phyloP scores from a whole-genome alignment of 352 stramenopile species.

The Phytophthora litchii region DNA sequence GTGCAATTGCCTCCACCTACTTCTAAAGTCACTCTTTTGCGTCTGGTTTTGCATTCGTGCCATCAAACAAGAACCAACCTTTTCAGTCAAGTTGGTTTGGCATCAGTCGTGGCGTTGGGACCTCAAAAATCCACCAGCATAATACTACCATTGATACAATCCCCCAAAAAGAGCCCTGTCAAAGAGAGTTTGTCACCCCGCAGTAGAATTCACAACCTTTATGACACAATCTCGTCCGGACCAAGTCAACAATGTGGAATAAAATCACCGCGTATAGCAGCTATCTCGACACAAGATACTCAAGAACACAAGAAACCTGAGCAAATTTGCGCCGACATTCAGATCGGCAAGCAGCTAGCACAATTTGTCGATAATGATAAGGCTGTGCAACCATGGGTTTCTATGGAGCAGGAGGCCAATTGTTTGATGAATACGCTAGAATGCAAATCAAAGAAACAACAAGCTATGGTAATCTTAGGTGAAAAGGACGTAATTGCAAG shows the following conservation, averaged over 20 bases:
- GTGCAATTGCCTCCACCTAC: constrained; percentile 31
- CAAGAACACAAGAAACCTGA: constrained; percentile 36
- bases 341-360: constrained; percentile 29
- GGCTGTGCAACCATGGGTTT: constrained; percentile 10
- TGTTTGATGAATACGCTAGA: constrained; percentile 1
- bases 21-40: constrained; percentile 38
- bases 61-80: constrained; percentile 50
- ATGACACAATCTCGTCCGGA: background rate
- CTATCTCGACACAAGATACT: constrained; percentile 38
- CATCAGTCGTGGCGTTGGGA: constrained; percentile 32
- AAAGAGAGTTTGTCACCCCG: constrained; percentile 1
- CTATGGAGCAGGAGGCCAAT: constrained; percentile 14
- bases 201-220: background rate
- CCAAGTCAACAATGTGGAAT: background rate
- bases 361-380: constrained; percentile 17
- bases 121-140: background rate
- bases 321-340: constrained; percentile 45
- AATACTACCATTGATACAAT: constrained; percentile 18
- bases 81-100: constrained; percentile 59
- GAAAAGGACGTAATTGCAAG: background rate
- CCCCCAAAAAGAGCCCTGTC: constrained; percentile 4
- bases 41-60: constrained; percentile 51
- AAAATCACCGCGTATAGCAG: constrained; percentile 9
- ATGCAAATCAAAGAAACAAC: background rate
- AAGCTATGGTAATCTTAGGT: background rate